Evolutionary conservation across 2,329 filamentous ascomycete genomes (phyloP), one percentile per base, ranked within the genome.

Genomic region (Aspergillus awamori): DNA sequence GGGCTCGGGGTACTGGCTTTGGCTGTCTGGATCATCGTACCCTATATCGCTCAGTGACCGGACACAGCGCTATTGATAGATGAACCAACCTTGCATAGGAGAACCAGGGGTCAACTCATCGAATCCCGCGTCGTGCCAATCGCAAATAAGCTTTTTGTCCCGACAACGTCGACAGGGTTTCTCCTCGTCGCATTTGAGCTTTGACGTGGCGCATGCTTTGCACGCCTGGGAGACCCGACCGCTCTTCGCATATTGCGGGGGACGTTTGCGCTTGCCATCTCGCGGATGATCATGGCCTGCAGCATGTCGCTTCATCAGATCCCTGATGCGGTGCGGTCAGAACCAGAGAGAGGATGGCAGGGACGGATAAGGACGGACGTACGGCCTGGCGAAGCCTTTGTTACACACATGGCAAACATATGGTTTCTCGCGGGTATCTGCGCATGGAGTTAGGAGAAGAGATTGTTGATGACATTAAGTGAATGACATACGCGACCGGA

Each of bases 141-240:
- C 74, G 59, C 82, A 85, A 5, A 70, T 65, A 20, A 84, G 77
- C 64, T 77, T 77, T 64, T 81, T 83, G 65, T 81, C 81, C 43
- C 73, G 77, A 69, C 83, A 85, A 49, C 83, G 75, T 63, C 76
- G 80, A 67, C 83, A 85, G 7, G 83, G 83, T 70, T 84, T 84
- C 49, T 80, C 76, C 63, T 85, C 82, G 62, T 84, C 82, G 63
- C 83, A 85, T 66, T 82, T 82, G 20, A 85, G 72, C 65, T 85
- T 83, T 2, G 81, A 79, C 22, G 78, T 75, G 22, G 83, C 82
- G 63, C 83, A 84, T 5, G 80, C 76, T 60, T 82, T 81, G 62
- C 83, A 85, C 1, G 83, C 83, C 68, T 84, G 81, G 5, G 76
- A 80, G 4, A 82, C 80, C 6, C 80, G 74, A 10, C 70, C 70